phyloP scores from a whole-genome alignment of 1,139 yeast genomes.

The Chernovozyma sophiae-reginae region DNA sequence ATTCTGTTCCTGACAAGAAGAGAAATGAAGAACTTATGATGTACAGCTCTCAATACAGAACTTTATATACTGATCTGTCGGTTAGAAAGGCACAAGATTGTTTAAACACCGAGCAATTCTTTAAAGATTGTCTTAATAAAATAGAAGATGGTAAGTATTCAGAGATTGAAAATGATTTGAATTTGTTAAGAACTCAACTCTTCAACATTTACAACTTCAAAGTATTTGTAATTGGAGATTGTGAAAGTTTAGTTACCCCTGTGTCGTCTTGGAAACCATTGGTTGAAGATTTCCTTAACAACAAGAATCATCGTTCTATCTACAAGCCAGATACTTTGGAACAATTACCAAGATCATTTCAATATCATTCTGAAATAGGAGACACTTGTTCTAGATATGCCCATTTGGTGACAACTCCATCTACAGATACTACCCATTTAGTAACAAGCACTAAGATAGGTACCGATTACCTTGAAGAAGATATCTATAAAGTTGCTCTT shows the following conservation, averaged over 20 bases:
- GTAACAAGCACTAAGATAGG: slow-evolving; percentile 61
- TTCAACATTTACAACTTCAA: slow-evolving; percentile 61
- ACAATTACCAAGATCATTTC: slow-evolving; percentile 49
- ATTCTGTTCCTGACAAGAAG: slow-evolving; percentile 73
- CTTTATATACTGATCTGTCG: slow-evolving; percentile 54
- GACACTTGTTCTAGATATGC: slow-evolving; percentile 51
- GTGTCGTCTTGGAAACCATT: slow-evolving; percentile 60
- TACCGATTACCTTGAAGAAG: slow-evolving; percentile 59
- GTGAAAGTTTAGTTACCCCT: slow-evolving; percentile 47
- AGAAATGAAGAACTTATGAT: slow-evolving; percentile 76
- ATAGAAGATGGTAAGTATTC: slow-evolving; percentile 51
- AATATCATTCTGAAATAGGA: slow-evolving; percentile 59
- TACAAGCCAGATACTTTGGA: slow-evolving; percentile 18
- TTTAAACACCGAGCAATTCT: slow-evolving; percentile 57
- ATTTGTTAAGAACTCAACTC: slow-evolving; percentile 51
- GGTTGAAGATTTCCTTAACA: slow-evolving; percentile 17
- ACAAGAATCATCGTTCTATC: not conserved
- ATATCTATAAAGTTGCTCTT: slow-evolving; percentile 65
- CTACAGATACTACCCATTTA: slow-evolving; percentile 83
- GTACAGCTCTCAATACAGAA: slow-evolving; percentile 55
- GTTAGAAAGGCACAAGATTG: slow-evolving; percentile 66
- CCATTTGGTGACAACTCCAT: slow-evolving; percentile 68
- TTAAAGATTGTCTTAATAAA: slow-evolving; percentile 44
- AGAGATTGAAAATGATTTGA: slow-evolving; percentile 50
- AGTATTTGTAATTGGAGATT: slow-evolving; percentile 68